Conservation (phyloP, 495 filamentous ascomycete species). For the Hyaloscypha finlandica region DNA sequence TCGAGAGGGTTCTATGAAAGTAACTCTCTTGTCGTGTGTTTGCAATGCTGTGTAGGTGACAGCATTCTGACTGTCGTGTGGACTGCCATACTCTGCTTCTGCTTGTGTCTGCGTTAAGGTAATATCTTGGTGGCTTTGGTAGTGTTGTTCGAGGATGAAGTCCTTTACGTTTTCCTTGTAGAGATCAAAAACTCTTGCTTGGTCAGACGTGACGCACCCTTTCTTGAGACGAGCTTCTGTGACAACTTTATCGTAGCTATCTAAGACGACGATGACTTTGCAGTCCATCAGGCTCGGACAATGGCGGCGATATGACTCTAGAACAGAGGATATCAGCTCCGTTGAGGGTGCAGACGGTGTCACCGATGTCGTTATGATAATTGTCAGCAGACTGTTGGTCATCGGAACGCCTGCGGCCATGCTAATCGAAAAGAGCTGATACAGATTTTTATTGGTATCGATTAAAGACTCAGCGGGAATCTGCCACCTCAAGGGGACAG, state of each 20-base stretch:
- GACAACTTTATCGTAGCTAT: not conserved
- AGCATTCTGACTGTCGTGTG: not conserved
- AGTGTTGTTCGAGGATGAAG: not conserved
- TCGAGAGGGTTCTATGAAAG: not conserved
- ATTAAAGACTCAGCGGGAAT: not conserved
- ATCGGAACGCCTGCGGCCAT: not conserved
- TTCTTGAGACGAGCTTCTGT: conserved; percentile 3
- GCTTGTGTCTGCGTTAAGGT: not conserved
- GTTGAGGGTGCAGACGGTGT: not conserved
- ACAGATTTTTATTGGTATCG: not conserved
- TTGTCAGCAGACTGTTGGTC: not conserved
- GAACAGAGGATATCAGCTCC: not conserved
- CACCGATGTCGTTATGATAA: not conserved
- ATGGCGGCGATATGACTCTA: not conserved
- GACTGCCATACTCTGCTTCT: not conserved
- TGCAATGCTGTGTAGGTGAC: not conserved
- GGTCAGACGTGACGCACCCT: not conserved
- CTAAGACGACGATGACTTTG: not conserved
- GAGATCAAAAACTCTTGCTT: not conserved
- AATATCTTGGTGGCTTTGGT: not conserved
- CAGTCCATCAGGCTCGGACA: not conserved
- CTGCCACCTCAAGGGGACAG: not conserved
- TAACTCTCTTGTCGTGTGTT: not conserved
- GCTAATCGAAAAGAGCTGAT: not conserved
- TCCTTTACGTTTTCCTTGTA: conserved; percentile 3